Evolutionary conservation across 352 stramenopile genomes (phyloP).

Genomic region (Phytopythium vexans): DNA sequence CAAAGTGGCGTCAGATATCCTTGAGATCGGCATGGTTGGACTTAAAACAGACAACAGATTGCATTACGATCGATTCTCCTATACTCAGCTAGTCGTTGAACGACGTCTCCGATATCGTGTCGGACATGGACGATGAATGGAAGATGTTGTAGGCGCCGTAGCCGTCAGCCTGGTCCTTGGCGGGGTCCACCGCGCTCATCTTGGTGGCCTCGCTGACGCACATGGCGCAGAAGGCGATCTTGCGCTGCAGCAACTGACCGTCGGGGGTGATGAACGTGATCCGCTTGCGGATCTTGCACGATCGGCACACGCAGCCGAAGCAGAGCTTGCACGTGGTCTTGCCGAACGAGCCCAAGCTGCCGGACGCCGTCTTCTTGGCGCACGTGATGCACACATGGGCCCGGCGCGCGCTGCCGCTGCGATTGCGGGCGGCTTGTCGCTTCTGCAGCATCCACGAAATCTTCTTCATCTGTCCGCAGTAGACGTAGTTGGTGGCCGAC

Average conservation of each 20-base stretch:
- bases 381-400: constrained; percentile 15
- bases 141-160: constrained; percentile 25
- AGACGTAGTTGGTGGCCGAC: constrained; percentile 16
- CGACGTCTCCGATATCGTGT: constrained; percentile 20
- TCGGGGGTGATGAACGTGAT: constrained; percentile 36
- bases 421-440: background rate
- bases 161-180: constrained; percentile 14
- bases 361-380: constrained; percentile 13
- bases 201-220: constrained; percentile 40
- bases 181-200: constrained; percentile 20
- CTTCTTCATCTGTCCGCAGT: constrained; percentile 41
- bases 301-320: constrained; percentile 24
- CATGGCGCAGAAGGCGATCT: constrained; percentile 32
- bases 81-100: background rate
- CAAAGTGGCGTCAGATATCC: no score
- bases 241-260: constrained; percentile 25
- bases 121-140: constrained; percentile 21
- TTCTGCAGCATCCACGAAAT: constrained; percentile 23
- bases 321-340: constrained; percentile 19
- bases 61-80: background rate
- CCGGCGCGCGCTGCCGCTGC: background rate
- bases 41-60: background rate
- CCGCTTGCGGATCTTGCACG: constrained; percentile 32
- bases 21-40: no score
- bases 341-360: constrained; percentile 11